These are phyloP conservation scores for Myxozyma sirexii DNA, from an alignment of 805 yeast species.

Conservation along the genomic window DNA sequence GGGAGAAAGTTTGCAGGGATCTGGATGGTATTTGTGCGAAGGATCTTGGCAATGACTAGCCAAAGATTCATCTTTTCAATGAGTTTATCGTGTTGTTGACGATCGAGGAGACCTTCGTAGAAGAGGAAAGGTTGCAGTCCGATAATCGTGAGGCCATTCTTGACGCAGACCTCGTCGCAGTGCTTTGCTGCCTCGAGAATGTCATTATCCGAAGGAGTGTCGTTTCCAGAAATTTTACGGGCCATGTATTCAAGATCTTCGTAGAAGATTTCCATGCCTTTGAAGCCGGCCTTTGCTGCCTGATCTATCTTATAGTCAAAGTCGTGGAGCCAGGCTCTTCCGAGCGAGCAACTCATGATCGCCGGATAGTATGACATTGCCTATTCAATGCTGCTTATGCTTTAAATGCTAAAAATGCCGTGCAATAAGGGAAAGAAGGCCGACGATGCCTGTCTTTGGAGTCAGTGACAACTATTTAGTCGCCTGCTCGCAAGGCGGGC, in stretches of 20 bases:
- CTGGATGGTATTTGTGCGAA: slow-evolving; percentile 23
- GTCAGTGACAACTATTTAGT: too few relatives aligned
- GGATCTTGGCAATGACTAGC: slow-evolving; percentile 17
- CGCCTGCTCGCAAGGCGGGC: too few relatives aligned
- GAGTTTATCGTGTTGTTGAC: neutral
- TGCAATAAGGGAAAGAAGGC: neutral
- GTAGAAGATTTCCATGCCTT: slow-evolving; percentile 17
- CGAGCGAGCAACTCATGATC: slow-evolving; percentile 4
- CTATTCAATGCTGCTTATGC: neutral
- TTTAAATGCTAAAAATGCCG: neutral
- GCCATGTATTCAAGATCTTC: slow-evolving; percentile 13
- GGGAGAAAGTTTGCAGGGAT: slow-evolving; percentile 15
- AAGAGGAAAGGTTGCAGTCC: slow-evolving; percentile 16
- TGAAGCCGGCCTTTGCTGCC: slow-evolving; percentile 9
- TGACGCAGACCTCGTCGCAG: slow-evolving; percentile 6
- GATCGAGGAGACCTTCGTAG: slow-evolving; percentile 20
- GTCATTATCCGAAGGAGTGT: neutral
- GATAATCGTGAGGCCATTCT: neutral
- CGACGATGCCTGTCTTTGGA: too few relatives aligned
- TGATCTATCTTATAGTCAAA: slow-evolving; percentile 7
- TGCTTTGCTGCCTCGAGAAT: neutral
- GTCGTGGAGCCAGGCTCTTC: slow-evolving; percentile 16
- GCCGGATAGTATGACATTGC: neutral
- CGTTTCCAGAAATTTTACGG: neutral
- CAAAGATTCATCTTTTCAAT: slow-evolving; percentile 20